A percentile compares a stretch with the other conserved stretches of the same genome.
Conservation (phyloP, 1,284 basidiomycete species). For the Phellopilus nigrolimitatus region DNA sequence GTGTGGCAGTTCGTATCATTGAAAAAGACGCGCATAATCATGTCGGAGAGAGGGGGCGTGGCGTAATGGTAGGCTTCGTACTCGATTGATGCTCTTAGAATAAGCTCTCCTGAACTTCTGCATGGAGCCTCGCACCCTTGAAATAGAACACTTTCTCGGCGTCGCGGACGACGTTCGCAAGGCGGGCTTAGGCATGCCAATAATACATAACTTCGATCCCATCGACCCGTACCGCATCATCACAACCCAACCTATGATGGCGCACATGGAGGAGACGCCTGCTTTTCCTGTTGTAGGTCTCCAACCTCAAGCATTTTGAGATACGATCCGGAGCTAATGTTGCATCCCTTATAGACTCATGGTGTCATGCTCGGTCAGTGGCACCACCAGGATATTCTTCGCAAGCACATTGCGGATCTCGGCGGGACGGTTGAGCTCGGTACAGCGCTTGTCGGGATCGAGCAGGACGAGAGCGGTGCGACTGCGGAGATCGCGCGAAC, state of each 20-base stretch:
- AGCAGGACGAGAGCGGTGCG: slow-evolving; percentile 11
- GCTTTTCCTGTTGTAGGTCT: slow-evolving; percentile 15
- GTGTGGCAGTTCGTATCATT: slow-evolving; percentile 12
- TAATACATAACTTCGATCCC: slow-evolving; percentile 1
- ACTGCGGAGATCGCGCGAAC: slow-evolving; percentile 2
- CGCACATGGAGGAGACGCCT: slow-evolving; percentile 13
- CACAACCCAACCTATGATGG: background rate
- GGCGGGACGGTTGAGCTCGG: slow-evolving; percentile 17
- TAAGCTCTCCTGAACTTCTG: background rate
- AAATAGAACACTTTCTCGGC: slow-evolving; percentile 15
- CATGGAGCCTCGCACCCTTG: slow-evolving; percentile 9
- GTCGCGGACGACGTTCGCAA: slow-evolving; percentile 2
- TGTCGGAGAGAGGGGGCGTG: background rate
- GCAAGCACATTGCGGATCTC: slow-evolving; percentile 9
- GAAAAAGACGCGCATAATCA: slow-evolving; percentile 13
- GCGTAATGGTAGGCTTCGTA: background rate
- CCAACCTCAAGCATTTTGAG: background rate
- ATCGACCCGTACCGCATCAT: background rate
- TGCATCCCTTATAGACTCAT: background rate
- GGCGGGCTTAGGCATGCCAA: background rate
- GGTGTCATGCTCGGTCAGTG: slow-evolving; percentile 14
- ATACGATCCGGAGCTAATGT: background rate
- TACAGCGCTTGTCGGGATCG: slow-evolving; percentile 5
- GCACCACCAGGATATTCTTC: slow-evolving; percentile 15
- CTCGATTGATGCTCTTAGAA: background rate